These are phyloP conservation scores for Chalciporus sp. DNA, from an alignment of 1,284 basidiomycete genomes.

Conservation along the genomic window DNA sequence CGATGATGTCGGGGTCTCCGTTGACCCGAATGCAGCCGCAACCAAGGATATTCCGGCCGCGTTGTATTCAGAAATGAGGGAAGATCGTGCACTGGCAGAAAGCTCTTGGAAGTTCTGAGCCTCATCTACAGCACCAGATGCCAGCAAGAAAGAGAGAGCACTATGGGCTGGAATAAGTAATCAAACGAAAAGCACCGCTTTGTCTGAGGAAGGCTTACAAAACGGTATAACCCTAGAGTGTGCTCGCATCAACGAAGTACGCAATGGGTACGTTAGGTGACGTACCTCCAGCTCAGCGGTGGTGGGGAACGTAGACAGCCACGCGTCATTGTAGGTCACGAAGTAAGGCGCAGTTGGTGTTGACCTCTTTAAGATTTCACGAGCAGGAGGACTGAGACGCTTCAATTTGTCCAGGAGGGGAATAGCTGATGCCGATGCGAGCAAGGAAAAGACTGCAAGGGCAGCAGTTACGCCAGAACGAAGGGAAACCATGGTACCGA, in stretches of 20 bases:
- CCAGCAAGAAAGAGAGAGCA: constrained; percentile 51
- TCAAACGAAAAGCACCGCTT: not conserved
- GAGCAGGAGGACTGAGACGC: constrained; percentile 31
- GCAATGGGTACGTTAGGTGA: not conserved
- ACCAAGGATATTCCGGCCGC: constrained; percentile 59
- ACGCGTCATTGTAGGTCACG: constrained; percentile 53
- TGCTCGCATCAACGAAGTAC: not conserved
- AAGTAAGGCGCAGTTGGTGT: constrained; percentile 51
- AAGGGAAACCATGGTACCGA: constrained; percentile 25
- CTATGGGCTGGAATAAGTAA: constrained; percentile 28
- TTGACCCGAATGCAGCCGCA: constrained; percentile 57
- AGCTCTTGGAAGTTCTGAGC: constrained; percentile 46
- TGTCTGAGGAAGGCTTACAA: constrained; percentile 29
- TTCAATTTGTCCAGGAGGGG: constrained; percentile 24
- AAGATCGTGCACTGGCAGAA: constrained; percentile 41
- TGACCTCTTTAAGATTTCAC: constrained; percentile 43
- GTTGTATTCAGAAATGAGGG: constrained; percentile 50
- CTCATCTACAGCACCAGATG: constrained; percentile 55
- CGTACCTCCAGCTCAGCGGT: constrained; percentile 43
- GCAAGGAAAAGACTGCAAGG: constrained; percentile 9
- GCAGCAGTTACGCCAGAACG: constrained; percentile 5
- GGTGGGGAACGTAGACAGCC: constrained; percentile 42
- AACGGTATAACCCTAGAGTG: constrained; percentile 42
- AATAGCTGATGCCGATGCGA: constrained; percentile 16
- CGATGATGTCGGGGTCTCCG: constrained; percentile 45